phyloP scores from a whole-genome alignment of 345 rosid genomes.

The Sonneratia caseolaris region DNA sequence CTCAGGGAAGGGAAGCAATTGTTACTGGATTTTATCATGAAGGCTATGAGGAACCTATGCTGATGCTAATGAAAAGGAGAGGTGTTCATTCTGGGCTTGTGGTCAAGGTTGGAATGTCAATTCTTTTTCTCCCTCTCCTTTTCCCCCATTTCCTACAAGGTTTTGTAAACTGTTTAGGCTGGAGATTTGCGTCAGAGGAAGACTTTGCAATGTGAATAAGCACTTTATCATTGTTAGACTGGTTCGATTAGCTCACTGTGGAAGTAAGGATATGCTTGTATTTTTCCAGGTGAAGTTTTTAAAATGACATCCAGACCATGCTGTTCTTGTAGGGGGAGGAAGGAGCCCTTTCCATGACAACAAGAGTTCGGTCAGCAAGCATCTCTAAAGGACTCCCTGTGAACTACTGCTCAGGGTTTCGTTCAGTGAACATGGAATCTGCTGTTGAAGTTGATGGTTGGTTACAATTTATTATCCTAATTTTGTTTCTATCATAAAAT shows the following conservation, averaged over 20 bases:
- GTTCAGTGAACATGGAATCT: slow-evolving; percentile 46
- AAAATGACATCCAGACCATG: neutral
- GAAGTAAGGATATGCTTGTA: neutral
- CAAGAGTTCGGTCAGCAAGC: slow-evolving; percentile 56
- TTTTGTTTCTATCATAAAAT: neutral
- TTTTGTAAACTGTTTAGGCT: neutral
- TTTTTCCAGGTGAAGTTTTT: neutral
- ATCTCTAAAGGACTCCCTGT: slow-evolving; percentile 82
- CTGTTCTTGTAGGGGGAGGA: slow-evolving; percentile 68
- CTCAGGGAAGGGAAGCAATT: slow-evolving; percentile 74
- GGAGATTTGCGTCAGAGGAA: neutral
- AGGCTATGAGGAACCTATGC: slow-evolving; percentile 86
- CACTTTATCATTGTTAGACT: neutral
- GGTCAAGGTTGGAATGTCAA: slow-evolving; percentile 53
- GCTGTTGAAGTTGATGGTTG: slow-evolving; percentile 76
- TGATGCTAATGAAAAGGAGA: slow-evolving; percentile 99
- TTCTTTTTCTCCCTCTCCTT: neutral
- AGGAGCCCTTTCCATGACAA: slow-evolving; percentile 95
- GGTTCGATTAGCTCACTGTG: neutral
- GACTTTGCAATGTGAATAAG: neutral
- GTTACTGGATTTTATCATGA: slow-evolving; percentile 93
- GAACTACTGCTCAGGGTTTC: slow-evolving; percentile 93
- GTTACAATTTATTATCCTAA: slow-evolving; percentile 8
- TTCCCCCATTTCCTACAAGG: neutral
- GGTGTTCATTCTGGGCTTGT: slow-evolving; percentile 91